Evolutionary conservation across 352 stramenopile species (phyloP).

Genomic region (Globisporangium paroecandrum): DNA sequence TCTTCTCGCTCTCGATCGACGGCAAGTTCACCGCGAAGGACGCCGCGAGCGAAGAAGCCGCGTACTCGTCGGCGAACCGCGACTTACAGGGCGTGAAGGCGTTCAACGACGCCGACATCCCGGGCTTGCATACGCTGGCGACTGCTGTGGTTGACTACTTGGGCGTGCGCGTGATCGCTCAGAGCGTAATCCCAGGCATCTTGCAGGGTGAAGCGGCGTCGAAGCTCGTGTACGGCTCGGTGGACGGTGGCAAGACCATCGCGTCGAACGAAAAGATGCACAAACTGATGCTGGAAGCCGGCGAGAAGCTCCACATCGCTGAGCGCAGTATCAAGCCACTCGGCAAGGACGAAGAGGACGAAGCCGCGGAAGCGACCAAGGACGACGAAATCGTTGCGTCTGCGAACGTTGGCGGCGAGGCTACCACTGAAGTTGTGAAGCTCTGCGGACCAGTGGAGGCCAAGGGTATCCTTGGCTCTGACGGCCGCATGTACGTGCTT

Average conservation of each 20-base stretch:
- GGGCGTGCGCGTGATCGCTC: constrained; percentile 92
- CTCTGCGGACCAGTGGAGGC: constrained; percentile 92
- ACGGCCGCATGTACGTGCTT: constrained; percentile 92
- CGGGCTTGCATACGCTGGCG: constrained; percentile 91
- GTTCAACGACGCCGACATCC: constrained; percentile 90
- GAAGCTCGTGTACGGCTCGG: constrained; percentile 93
- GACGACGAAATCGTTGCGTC: constrained; percentile 28
- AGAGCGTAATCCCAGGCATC: constrained; percentile 95
- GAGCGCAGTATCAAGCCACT: constrained; percentile 82
- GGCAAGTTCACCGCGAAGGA: constrained; percentile 67
- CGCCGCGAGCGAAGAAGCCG: constrained; percentile 65
- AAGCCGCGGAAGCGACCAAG: constrained; percentile 17
- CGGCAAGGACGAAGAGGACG: constrained; percentile 48
- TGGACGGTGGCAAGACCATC: constrained; percentile 89
- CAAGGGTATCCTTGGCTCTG: constrained; percentile 96
- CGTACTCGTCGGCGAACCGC: constrained; percentile 84
- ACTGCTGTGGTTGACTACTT: constrained; percentile 95
- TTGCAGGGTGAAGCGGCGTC: constrained; percentile 93
- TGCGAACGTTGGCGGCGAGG: constrained; percentile 39
- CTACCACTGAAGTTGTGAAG: constrained; percentile 50
- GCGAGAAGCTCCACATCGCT: constrained; percentile 85
- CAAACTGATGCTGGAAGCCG: constrained; percentile 78
- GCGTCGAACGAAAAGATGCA: constrained; percentile 93
- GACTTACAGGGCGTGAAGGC: constrained; percentile 88
- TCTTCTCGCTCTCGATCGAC: constrained; percentile 93